Base-by-base conservation (phyloP, 2,329 filamentous ascomycete species). In the Sclerotinia minor region DNA sequence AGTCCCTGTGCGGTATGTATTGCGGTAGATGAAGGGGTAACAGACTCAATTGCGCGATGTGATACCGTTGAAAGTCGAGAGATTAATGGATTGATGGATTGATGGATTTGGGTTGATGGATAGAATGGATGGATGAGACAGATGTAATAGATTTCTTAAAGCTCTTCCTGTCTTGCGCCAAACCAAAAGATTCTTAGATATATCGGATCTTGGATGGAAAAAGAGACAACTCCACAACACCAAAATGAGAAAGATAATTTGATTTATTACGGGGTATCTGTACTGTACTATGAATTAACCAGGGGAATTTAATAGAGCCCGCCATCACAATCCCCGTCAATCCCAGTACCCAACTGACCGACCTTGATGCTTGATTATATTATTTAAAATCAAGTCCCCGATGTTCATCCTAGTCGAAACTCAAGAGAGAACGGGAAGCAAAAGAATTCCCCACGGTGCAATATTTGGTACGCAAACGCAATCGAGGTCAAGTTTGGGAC, bases 11-110 rank as follows among this genome's bases (percentile, higher is more conserved):
- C 61, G 19, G 38, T 52, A 11, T 17, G 24, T 4, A n/a, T 54
- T 29, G 24, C 57, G 50, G 61, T 32, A 55, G 61, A 55, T 55
- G 32, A 54, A 64, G 38, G 49, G 35, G 49, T 35, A 52, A 52
- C 29, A 49, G 53, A 41, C 54, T 41, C 45, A 63, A 63, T 63
- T 52, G 59, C 59, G 59, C 59, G 59, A 63, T 63, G 35, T 47
- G 35, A 35, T 57, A 57, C 54, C 52, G 21, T 35, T n/a, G n/a
- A 35, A 57, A 38, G 15, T 38, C 15, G 11, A 38, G 24, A 44
- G 44, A 21, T 35, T 29, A 26, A 35, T 35, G 35, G 35, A 32
- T 32, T 6, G 32, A 35, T 35, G 35, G 35, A 35, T 9, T 35
- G 29, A 29, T 29, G 35, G 8, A 35, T 35, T n/a, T n/a, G 1